These are phyloP conservation scores for Allium sativum DNA, from an alignment of 106 monocot genomes.

Conservation along the genomic window DNA sequence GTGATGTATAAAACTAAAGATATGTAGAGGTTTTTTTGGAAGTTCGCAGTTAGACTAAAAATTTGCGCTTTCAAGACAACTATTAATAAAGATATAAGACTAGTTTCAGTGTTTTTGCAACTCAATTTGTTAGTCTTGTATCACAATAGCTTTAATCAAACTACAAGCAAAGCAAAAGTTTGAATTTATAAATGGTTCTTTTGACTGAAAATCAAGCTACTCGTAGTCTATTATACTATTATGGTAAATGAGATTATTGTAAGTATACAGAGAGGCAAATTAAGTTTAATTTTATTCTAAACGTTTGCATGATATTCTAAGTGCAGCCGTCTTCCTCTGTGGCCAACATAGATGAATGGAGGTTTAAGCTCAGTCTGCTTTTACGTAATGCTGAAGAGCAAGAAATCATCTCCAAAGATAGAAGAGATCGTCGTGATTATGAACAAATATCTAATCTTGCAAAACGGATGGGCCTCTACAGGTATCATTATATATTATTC, in stretches of 20 bases:
- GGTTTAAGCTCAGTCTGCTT: slow-evolving; percentile 97
- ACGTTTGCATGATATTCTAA: not conserved
- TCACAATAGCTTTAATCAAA: too few relatives aligned
- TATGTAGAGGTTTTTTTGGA: too few relatives aligned
- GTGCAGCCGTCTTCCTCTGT: slow-evolving; percentile 83
- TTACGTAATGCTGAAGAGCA: slow-evolving; percentile 70
- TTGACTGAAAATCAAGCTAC: not conserved
- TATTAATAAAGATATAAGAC: too few relatives aligned
- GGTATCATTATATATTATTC: slow-evolving; percentile 26
- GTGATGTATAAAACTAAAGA: too few relatives aligned
- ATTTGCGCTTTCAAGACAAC: too few relatives aligned
- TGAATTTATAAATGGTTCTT: slow-evolving; percentile 2
- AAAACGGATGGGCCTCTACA: slow-evolving; percentile 85
- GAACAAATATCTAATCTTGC: slow-evolving; percentile 91
- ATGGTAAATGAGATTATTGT: not conserved
- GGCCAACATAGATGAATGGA: slow-evolving; percentile 98
- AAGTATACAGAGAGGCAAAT: not conserved
- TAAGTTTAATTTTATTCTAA: not conserved
- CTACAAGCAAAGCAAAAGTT: not conserved
- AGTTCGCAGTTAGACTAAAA: too few relatives aligned
- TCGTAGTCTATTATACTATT: not conserved
- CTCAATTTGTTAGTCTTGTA: too few relatives aligned
- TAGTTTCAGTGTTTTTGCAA: too few relatives aligned
- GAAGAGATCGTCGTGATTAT: slow-evolving; percentile 92
- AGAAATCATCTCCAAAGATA: slow-evolving; percentile 89